phyloP scores from a whole-genome alignment of 352 stramenopile species.

The Globisporangium alternatum region DNA sequence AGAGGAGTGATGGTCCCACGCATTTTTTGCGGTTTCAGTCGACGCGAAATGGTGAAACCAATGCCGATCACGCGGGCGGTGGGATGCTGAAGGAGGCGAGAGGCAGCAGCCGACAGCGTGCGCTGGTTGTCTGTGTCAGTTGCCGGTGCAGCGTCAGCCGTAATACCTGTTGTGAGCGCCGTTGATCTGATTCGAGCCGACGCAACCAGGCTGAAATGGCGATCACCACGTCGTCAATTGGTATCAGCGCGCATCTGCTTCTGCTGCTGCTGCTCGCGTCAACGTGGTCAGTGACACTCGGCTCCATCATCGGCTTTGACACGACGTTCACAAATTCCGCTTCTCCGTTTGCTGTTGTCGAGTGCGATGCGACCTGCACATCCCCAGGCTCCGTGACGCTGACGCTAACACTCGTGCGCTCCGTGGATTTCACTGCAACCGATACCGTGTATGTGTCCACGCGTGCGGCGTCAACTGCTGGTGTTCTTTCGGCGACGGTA shows the following conservation, averaged over 20 bases:
- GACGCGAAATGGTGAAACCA: background rate
- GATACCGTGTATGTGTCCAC: constrained; percentile 42
- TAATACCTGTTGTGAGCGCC: background rate
- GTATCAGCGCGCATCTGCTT: background rate
- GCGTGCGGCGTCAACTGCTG: constrained; percentile 10
- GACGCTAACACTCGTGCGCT: constrained; percentile 31
- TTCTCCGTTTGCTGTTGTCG: constrained; percentile 24
- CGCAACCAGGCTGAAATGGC: background rate
- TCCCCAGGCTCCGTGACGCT: constrained; percentile 32
- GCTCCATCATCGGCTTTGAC: constrained; percentile 34
- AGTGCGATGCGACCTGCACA: constrained; percentile 37
- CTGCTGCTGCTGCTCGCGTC: constrained; percentile 13
- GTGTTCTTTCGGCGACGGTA: constrained; percentile 18
- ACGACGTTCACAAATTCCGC: constrained; percentile 24
- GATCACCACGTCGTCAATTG: background rate
- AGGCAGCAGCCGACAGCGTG: background rate
- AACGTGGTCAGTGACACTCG: background rate
- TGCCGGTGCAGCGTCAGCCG: background rate
- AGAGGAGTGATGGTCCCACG: constrained; percentile 1
- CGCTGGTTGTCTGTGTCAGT: background rate
- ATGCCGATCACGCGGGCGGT: background rate
- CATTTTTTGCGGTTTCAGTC: background rate
- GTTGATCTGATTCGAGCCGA: background rate
- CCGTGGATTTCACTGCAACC: constrained; percentile 21
- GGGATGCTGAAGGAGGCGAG: background rate